A percentile compares a stretch with the other conserved stretches of the same genome.
Conservation (phyloP, 139 green algal species). For the Gonium pectorale region DNA sequence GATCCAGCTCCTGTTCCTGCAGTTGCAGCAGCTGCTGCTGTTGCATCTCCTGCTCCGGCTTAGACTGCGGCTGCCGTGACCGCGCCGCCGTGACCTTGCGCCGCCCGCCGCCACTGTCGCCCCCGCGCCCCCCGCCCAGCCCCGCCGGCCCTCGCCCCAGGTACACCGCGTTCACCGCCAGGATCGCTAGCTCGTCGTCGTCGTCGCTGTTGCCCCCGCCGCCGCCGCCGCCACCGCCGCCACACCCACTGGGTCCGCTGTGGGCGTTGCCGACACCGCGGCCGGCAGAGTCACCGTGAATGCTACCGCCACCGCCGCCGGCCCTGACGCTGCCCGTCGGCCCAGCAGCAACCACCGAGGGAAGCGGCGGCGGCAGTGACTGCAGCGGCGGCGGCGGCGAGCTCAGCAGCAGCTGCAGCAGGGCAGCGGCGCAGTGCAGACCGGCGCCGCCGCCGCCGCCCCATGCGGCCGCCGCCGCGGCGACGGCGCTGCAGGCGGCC, state of each 20-base stretch:
- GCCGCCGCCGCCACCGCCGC: not conserved
- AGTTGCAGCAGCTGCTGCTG: no score
- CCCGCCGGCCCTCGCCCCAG: not conserved
- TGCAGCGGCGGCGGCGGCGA: no score
- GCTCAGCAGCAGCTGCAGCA: not conserved
- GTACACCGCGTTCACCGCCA: not conserved
- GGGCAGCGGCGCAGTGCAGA: not conserved
- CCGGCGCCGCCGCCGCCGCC: not conserved
- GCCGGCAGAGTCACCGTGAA: not conserved
- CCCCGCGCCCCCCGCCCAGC: not conserved
- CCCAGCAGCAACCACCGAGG: not conserved
- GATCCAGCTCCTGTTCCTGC: no score
- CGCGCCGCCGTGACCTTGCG: not conserved
- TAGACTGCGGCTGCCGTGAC: not conserved
- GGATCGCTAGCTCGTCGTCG: not conserved
- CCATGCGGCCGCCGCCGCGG: not conserved
- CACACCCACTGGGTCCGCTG: not conserved
- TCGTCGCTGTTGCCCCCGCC: not conserved
- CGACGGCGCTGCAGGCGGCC: not conserved
- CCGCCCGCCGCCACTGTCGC: not conserved
- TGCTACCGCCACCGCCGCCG: not conserved
- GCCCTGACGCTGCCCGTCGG: not conserved
- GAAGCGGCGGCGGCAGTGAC: not conserved
- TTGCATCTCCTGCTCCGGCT: no score
- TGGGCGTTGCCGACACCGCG: not conserved